A percentile compares a stretch with the other conserved stretches of the same genome.
These are phyloP conservation scores for Fusarium nurragi DNA, from an alignment of 2,329 filamentous ascomycete species.

Conservation along the genomic window DNA sequence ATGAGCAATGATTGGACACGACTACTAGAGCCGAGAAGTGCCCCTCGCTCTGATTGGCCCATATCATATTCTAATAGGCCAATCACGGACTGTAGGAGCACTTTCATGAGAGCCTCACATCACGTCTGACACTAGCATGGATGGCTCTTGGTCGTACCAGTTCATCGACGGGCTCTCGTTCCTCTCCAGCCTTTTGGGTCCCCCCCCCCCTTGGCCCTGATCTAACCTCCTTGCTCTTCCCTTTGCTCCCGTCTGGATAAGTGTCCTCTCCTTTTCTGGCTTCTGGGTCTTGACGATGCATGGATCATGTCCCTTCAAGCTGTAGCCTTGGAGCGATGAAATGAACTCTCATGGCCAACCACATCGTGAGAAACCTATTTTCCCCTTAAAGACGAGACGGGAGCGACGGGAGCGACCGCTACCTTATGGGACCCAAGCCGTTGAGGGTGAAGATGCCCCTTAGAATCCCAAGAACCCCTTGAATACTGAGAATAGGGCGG, in stretches of 20 bases:
- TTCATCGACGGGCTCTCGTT: slow-evolving; percentile 40
- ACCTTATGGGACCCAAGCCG: slow-evolving; percentile 40
- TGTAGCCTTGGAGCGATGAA: slow-evolving; percentile 30
- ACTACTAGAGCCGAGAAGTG: slow-evolving; percentile 21
- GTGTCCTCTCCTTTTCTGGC: slow-evolving; percentile 40
- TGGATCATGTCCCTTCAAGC: slow-evolving; percentile 36
- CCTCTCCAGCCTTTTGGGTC: slow-evolving; percentile 35
- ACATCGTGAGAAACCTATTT: slow-evolving; percentile 38
- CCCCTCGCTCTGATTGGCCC: slow-evolving; percentile 16
- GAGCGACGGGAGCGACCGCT: slow-evolving; percentile 43
- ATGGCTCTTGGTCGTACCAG: slow-evolving; percentile 37
- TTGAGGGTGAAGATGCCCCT: slow-evolving; percentile 36
- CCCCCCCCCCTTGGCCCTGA: slow-evolving; percentile 25
- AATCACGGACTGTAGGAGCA: slow-evolving; percentile 46
- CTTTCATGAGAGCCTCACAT: slow-evolving; percentile 50
- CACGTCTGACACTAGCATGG: slow-evolving; percentile 47
- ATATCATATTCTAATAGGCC: slow-evolving; percentile 18
- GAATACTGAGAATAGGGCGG: slow-evolving; percentile 17
- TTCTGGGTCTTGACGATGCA: slow-evolving; percentile 30
- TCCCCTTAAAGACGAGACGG: slow-evolving; percentile 39
- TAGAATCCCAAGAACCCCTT: slow-evolving; percentile 3
- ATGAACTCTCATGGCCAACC: slow-evolving; percentile 44
- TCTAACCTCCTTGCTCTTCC: slow-evolving; percentile 27
- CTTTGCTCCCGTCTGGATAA: slow-evolving; percentile 25
- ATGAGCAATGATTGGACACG: slow-evolving; percentile 19